A percentile compares a stretch with the other conserved stretches of the same genome.
Evolutionary conservation across 2,329 filamentous ascomycete species (phyloP).

Genomic region (Setomelanomma holmii): DNA sequence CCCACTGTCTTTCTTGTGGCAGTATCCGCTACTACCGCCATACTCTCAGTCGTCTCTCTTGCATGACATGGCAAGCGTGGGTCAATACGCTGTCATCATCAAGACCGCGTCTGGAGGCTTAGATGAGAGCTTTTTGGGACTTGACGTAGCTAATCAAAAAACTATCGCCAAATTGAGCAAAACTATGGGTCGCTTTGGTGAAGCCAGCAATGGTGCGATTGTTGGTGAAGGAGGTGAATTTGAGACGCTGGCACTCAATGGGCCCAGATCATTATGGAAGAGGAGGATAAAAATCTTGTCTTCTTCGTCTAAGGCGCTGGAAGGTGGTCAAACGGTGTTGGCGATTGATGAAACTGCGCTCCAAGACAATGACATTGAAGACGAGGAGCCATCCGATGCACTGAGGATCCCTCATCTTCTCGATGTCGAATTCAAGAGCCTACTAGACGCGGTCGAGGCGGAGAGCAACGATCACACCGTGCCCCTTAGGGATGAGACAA

Average conservation of each 20-base stretch:
- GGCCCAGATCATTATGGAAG: constrained; percentile 76
- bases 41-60: constrained; percentile 64
- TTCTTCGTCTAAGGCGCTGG: constrained; percentile 65
- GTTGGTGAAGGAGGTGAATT: constrained; percentile 96
- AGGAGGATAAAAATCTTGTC: constrained; percentile 70
- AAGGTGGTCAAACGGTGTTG: constrained; percentile 80
- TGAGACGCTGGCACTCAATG: constrained; percentile 88
- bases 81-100: constrained; percentile 87
- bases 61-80: constrained; percentile 78
- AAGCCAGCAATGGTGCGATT: constrained; percentile 70
- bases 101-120: constrained; percentile 93
- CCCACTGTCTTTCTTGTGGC: constrained; percentile 90
- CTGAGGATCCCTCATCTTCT: constrained; percentile 70
- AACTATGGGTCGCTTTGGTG: constrained; percentile 72
- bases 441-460: constrained; percentile 35
- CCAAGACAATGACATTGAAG: constrained; percentile 50
- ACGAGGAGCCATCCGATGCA: constrained; percentile 20
- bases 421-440: constrained; percentile 65
- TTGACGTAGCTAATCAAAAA: constrained; percentile 69
- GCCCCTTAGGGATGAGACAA: neutral
- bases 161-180: constrained; percentile 58
- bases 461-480: constrained; percentile 5
- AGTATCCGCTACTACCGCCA: constrained; percentile 77
- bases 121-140: constrained; percentile 81
- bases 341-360: constrained; percentile 66